Evolutionary conservation across 2,329 filamentous ascomycete species (phyloP), one percentile per base, ranked within the genome.

Genomic region (Sarocladiaceae sp.): DNA sequence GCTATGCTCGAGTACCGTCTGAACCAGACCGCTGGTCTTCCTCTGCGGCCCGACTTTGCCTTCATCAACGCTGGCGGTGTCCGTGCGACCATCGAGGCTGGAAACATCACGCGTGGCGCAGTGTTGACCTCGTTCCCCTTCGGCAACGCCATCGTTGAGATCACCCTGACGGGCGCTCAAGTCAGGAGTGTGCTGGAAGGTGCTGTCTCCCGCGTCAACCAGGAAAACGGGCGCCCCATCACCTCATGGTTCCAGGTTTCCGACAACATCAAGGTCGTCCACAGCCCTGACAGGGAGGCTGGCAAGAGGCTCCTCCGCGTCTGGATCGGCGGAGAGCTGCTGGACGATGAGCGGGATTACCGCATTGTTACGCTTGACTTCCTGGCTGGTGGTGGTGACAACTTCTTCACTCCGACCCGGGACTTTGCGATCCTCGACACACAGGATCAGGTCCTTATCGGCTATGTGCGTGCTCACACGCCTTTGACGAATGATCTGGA

Each of bases 81-180:
- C 42, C 77, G 80, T 15, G 76, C 79, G 3, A 76, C 74, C 24
- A 83, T 84, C 42, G 77, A 79, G 27, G 57, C 62, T 12, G 80
- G 80, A 5, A 60, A 73, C 43, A 74, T 83, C 54, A 83, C 79
- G 3, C 74, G 78, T 21, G 79, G 79, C 43, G 72, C 80, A 47
- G 74, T 83, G 3, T 63, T 83, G 2, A 82, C 76, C 0, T 69
- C 77, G 0, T 83, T 83, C 60, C 80, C 80, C 24, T 83, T 83
- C 50, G 74, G 76, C 43, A 83, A 83, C 58, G 67, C 78, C 31
- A 67, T 83, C 16, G 78, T 81, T 4, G 76, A 82, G 52, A 60
- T 83, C n/a, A 62, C 57, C 1, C 66, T 76, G 48, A 62, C 64
- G 0, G 80, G 80, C 13, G 61, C 70, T 9, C 66, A 73, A 33